Base-by-base conservation (phyloP, 2,329 filamentous ascomycete genomes). In the Monosporascus sp. region DNA sequence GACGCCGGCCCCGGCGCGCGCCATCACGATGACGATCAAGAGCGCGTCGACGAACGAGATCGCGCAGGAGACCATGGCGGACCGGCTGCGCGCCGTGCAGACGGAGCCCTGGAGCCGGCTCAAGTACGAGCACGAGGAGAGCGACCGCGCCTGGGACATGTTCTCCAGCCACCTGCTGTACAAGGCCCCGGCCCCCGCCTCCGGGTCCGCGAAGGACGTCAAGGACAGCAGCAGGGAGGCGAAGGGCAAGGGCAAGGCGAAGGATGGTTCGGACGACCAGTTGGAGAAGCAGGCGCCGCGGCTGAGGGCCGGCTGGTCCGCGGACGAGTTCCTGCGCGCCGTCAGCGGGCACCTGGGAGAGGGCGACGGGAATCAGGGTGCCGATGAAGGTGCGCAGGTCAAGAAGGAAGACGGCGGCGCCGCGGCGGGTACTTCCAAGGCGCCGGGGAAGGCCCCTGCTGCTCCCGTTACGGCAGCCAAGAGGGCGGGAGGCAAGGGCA, bases 11-110 rank as follows among this genome's bases (percentile, higher is more conserved):
- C 58, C 11, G 55, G 58, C 88, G 24, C 86, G 88, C 57, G 87
- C 89, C 17, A 89, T 96, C 62, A 88, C 94, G 70, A 89, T 96
- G 75, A 90, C 89, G 31, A 86, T 95, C 65, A 96, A 95, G 75
- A 85, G 85, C 38, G 82, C 83, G 2, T 76, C 83, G 52, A 77
- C 83, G 14, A 84, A 82, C 24, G 82, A 88, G 60, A 92, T 85
- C 37, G 94, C 88, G 76, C 86, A 81, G 57, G 80, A 88, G 60
- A 92, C 85, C 37, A 94, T 88, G 76, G 86, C 81, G 57, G 80
- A 88, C 65, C 83, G 90, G 31, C 81, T 97, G 58, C 83, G 87
- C 61, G 74, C 79, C 45, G 90, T 95, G 44, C 89, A 95, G 73
- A 81, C 85, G 50, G 93, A 99, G 68, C 75, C 79, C 53, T 99